A percentile compares a stretch with the other conserved stretches of the same genome.
These are phyloP conservation scores for Penicillium sp. DNA, from an alignment of 2,329 filamentous ascomycete species.

Conservation along the genomic window DNA sequence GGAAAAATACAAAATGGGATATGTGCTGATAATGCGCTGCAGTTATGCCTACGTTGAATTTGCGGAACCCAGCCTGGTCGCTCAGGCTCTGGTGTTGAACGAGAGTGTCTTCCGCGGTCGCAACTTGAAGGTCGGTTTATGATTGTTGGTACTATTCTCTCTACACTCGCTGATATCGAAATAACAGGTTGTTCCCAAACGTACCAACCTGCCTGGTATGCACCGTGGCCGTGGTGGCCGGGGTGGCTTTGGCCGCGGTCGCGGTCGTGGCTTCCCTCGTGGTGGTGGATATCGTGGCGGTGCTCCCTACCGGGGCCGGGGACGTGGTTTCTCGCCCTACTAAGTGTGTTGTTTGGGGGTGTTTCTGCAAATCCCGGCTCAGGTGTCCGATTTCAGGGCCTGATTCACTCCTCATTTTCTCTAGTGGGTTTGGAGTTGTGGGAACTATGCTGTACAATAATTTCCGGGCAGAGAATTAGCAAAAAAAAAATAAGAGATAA, in stretches of 20 bases:
- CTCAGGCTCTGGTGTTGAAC: conserved; percentile 90
- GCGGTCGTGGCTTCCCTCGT: conserved; percentile 56
- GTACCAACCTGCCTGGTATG: conserved; percentile 96
- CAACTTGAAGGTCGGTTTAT: conserved; percentile 77
- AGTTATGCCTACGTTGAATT: conserved; percentile 99
- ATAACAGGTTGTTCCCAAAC: conserved; percentile 75
- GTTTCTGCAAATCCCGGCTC: conserved; percentile 3
- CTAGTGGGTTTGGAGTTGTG: conserved; percentile 32
- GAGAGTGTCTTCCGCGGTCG: conserved; percentile 94
- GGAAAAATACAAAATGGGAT: not conserved
- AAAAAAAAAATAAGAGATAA: not conserved
- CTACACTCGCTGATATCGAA: not conserved
- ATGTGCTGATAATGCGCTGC: conserved; percentile 26
- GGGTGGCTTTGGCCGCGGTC: conserved; percentile 51
- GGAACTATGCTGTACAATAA: conserved; percentile 37
- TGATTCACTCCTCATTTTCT: conserved; percentile 2
- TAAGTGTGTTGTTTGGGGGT: conserved; percentile 26
- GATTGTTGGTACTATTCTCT: not conserved
- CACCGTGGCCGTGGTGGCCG: conserved; percentile 62
- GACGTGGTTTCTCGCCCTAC: conserved; percentile 50
- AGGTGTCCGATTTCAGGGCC: not conserved
- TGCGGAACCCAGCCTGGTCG: conserved; percentile 86
- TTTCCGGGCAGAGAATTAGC: conserved; percentile 26
- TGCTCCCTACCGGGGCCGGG: conserved; percentile 51
- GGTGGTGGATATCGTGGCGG: conserved; percentile 50